Evolutionary conservation across 2,329 filamentous ascomycete genomes (phyloP), one percentile per base, ranked within the genome.

Genomic region (Aspergillus pseudonomiae): DNA sequence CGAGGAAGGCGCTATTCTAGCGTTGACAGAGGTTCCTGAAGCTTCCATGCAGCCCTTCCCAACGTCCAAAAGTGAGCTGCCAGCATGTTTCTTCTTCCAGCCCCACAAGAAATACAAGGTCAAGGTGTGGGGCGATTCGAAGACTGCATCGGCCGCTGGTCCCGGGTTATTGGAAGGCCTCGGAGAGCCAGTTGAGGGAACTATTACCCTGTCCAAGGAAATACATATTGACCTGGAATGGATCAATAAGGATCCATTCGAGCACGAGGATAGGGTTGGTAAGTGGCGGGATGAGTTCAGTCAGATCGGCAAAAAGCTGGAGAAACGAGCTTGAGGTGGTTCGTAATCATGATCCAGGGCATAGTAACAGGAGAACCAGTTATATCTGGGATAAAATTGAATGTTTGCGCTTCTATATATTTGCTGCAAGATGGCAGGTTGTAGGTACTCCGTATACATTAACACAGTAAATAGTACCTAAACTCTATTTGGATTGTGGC

Each of bases 1-100:
- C 32, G 43, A 45, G 39, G 32, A 66, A 9, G 59, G 54, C 0
- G 64, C 77, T 16, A 71, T 79, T n/a, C 67, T 79, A 6, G 63
- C 72, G 2, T 62, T 79, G 6, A 67, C 71, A 0, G 68, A 78
- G 1, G 71, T 78, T 1, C 75, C 71, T 12, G 80, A 81, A 50
- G 71, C 67, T 1, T 64, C 78, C 0, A 75, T 80, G 74, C 80
- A 82, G 39, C 79, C 80, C 0, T 78, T 81, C 57, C 70, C 76
- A 0, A 43, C 63, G 1, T 71, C 70, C 36, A 71, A 71, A 12
- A 19, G 48, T 21, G 19, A 62, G 45, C 69, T 67, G 1, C 61
- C 67, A 0, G 58, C 56, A 6, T 36, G 16, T 6, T 78, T 79
- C 71, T 78, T 78, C 69, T 79, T 79, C 68, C 68, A 68, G 1